Percentiles rank a stretch among this genome's conserved stretches.
Conservation (phyloP, 495 filamentous ascomycete genomes). For the Cercophora newfieldiana region DNA sequence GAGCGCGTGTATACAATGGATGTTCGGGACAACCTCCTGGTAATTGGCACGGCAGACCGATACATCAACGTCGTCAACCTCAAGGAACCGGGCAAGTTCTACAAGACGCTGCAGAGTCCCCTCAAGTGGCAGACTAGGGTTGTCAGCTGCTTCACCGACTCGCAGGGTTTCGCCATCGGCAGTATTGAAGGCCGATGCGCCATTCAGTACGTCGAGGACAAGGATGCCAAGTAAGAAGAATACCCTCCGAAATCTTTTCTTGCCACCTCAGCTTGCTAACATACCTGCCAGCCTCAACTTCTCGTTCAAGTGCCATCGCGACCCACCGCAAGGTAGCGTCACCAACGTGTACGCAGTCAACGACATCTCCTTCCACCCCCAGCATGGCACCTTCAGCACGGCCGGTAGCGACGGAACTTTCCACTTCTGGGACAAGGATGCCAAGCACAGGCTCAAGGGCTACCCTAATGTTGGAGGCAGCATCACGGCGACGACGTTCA, state of each 20-base stretch:
- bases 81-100: slow-evolving; percentile 75
- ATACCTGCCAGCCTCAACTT: slow-evolving; percentile 66
- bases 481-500: slow-evolving; percentile 82
- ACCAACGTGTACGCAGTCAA: slow-evolving; percentile 91
- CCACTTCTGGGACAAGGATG: slow-evolving; percentile 94
- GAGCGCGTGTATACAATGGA: slow-evolving; percentile 92
- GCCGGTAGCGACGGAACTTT: slow-evolving; percentile 91
- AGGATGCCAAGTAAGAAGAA: slow-evolving; percentile 62
- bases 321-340: slow-evolving; percentile 58
- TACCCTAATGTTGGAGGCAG: slow-evolving; percentile 86
- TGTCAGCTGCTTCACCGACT: slow-evolving; percentile 87
- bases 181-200: slow-evolving; percentile 90
- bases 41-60: slow-evolving; percentile 87
- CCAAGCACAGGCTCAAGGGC: slow-evolving; percentile 85
- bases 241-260: background rate
- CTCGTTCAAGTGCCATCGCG: slow-evolving; percentile 94
- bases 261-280: slow-evolving; percentile 3
- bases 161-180: slow-evolving; percentile 82
- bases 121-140: slow-evolving; percentile 94
- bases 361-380: slow-evolving; percentile 87
- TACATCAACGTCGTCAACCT: slow-evolving; percentile 92
- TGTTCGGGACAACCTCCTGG: slow-evolving; percentile 75
- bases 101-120: slow-evolving; percentile 84
- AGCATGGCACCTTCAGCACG: slow-evolving; percentile 86
- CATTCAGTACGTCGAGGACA: slow-evolving; percentile 90